Conservation (phyloP, 2,329 filamentous ascomycete genomes). For the Leptographium procerum region DNA sequence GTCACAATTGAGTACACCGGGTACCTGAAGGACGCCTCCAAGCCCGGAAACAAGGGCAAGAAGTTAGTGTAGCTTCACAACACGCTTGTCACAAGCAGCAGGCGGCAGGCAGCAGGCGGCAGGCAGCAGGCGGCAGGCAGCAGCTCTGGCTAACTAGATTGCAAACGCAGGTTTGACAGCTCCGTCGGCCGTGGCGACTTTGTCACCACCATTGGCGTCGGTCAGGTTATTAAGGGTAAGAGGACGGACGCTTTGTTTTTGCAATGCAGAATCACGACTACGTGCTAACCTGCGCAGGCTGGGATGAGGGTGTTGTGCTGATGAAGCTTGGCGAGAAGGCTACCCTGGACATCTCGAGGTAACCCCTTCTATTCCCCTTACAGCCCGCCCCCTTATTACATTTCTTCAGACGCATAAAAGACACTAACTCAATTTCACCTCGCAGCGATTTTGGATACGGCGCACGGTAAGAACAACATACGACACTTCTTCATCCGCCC, state of each 20-base stretch:
- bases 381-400: no score
- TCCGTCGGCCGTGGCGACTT: constrained; percentile 72
- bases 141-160: constrained; percentile 11
- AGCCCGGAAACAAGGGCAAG: constrained; percentile 54
- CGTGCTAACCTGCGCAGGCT: constrained; percentile 38
- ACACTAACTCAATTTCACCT: neutral
- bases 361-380: constrained; percentile 19
- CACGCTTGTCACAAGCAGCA: neutral
- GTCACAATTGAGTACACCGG: constrained; percentile 90
- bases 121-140: no score
- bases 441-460: constrained; percentile 55
- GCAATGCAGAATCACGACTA: neutral
- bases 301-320: constrained; percentile 71
- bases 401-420: neutral
- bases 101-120: no score
- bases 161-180: constrained; percentile 70
- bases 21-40: constrained; percentile 58
- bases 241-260: neutral
- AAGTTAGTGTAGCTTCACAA: constrained; percentile 48
- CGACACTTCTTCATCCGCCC: neutral
- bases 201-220: constrained; percentile 65
- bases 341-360: constrained; percentile 70
- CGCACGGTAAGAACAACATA: constrained; percentile 33
- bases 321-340: constrained; percentile 92
- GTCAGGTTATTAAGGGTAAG: constrained; percentile 75